Base-by-base conservation (phyloP, 768 basidiomycete species). In the Amyloporia xantha region DNA sequence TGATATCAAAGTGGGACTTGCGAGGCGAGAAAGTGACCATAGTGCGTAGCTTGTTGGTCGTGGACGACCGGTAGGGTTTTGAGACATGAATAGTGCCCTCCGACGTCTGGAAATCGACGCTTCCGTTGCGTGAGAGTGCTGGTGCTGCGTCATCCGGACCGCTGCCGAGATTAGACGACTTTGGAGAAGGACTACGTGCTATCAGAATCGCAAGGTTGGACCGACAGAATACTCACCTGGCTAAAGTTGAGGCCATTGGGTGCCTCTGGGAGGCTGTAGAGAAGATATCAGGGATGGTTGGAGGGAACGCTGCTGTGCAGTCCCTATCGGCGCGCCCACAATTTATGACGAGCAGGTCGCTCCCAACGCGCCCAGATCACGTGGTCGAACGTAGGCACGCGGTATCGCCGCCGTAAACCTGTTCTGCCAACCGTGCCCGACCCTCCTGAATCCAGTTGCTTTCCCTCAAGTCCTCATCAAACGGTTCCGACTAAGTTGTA, bases 21-120 rank as follows among this genome's bases (percentile, higher is more conserved):
- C 95, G 79, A 4, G 94, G 91, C 4, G 83, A 77, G 67, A 96
- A 98, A 17, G 87, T 85, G 59, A 95, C 73, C 52, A 91, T 69
- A 0, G 92, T 89, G 38, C 86, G 81, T 11, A 93, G 71, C 59
- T 84, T 88, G 67, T 86, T 89, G 24, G 82, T 81, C 11, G 76
- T 71, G 56, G 74, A 78, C 43, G 89, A 86, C 4, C 85, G 80
- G 65, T 81, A 86, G 1, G 86, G 82, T 57, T 81, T 84, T 4
- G 85, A 87, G 45, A 90, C 78, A 55, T 85, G 83, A 40, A 89
- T 65, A 1, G 82, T 86, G 42, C 84, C 84, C 28, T 77, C 74
- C 1, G 77, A 68, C 1, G 82, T 79, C 28, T 49, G 40, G 28
- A 49, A 42, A 35, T 38, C 48, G n/a, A 49, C 27, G 48, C 48